Evolutionary conservation across 305 asterid species (phyloP), one percentile per base, ranked within the genome.

Genomic region (Rubia tinctorum): DNA sequence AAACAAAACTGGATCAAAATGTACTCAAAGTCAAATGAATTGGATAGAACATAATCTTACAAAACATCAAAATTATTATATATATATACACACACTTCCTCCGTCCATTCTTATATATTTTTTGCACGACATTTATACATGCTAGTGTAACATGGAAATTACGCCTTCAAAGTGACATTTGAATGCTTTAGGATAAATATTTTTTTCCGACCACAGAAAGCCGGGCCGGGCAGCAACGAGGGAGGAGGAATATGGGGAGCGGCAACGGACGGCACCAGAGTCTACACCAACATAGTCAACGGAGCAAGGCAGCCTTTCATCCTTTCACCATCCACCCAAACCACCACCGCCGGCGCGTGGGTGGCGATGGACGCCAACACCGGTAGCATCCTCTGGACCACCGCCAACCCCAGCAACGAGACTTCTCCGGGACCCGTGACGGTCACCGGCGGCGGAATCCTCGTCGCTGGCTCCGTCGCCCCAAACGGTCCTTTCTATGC

Each of bases 241-340:
- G 95, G 93, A 65, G 97, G 97, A 51, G 96, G 95, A 6, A 75
- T 85, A 60, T 90, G 96, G 96, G 96, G 95, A 5, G 97, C 93
- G 4, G 93, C 95, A 18, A 88, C 88, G 0, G 96, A 88, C n/a
- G 92, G 93, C 15, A 8, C 2, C 3, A 84, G 85, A 8, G 83
- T 91, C 1, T 90, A 86, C 71, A 88, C 95, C 17, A 88, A 87
- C 82, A 90, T 88, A 44, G 90, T 68, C 0, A 90, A 88, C 30
- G 80, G 73, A 6, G 37, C 81, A 70, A 56, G 75, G 20, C 63
- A 79, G 30, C 85, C 88, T 17, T 88, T 90, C 81, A 71, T 76
- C 14, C 86, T 88, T 1, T 80, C 82, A 58, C 96, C 95, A 4
- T 83, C 89, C 0, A 80, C 69, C n/a, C 81, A n/a, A 68, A 85